Conservation (phyloP, 805 yeast species). For the Monosporozyma unispora region DNA sequence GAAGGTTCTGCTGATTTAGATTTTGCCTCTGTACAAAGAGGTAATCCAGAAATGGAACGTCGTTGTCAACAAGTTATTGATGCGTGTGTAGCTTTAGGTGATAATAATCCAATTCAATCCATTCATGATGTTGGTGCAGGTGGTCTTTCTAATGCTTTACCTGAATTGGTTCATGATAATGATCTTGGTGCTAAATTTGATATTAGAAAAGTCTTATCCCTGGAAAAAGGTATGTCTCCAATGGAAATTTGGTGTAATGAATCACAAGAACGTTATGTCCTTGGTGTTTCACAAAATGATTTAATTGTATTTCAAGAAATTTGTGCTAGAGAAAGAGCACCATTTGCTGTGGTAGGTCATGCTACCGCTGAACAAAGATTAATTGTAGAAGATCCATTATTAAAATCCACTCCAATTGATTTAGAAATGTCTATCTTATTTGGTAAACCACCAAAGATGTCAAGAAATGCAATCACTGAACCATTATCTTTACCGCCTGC, state of each 20-base stretch:
- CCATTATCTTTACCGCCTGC: constrained; percentile 40
- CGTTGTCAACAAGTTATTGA: constrained; percentile 98
- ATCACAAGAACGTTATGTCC: constrained; percentile 95
- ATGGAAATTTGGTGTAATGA: constrained; percentile 99
- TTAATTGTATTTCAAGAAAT: constrained; percentile 62
- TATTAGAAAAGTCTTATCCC: constrained; percentile 76
- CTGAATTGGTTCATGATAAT: constrained; percentile 95
- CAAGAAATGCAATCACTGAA: constrained; percentile 60
- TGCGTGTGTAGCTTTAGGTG: constrained; percentile 79
- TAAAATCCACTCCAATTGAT: constrained; percentile 84
- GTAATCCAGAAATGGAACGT: constrained; percentile 98
- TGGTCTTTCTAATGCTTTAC: constrained; percentile 93
- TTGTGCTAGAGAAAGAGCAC: constrained; percentile 93
- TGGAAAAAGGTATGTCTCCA: constrained; percentile 98
- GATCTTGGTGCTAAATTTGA: constrained; percentile 91
- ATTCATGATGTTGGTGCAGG: constrained; percentile 99
- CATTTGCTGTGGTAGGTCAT: constrained; percentile 89
- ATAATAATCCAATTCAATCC: constrained; percentile 74
- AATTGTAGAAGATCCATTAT: constrained; percentile 66
- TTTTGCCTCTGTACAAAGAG: constrained; percentile 98
- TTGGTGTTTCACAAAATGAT: constrained; percentile 81
- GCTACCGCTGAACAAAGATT: constrained; percentile 85
- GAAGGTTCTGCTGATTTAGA: constrained; percentile 94
- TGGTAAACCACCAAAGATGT: constrained; percentile 96
- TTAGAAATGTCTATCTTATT: constrained; percentile 90